Evolutionary conservation across 1,139 yeast species (phyloP), one percentile per base, ranked within the genome.

Genomic region (Pichiaceae sp.): DNA sequence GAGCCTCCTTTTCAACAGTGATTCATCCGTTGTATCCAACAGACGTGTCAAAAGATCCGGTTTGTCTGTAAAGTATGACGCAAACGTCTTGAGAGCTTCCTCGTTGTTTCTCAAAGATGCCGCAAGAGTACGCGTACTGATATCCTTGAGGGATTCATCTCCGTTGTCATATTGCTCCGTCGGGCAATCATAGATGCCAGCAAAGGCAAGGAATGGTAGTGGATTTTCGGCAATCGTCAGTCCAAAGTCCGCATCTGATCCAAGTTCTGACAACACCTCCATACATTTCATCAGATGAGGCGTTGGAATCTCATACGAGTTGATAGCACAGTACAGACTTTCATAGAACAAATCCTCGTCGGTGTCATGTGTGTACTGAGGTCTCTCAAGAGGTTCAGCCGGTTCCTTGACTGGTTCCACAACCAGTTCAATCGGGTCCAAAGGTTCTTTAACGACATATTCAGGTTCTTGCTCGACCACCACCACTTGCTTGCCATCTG

Each of bases 91-190:
- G 12, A 76, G 59, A 0, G 95, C 89, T 2, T 70, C 72, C 0
- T 78, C 78, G 51, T 86, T 86, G 53, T 86, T 86, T 49, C 95
- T 68, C 37, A 85, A 62, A 3, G 79, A 57, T 7, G 79, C 64
- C 0, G 75, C 72, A 46, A 79, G 62, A 32, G 77, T 62, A 45
- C 81, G 59, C 30, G 70, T 65, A 1, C 68, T 48, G 35, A 66
- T 50, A 41, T 79, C 85, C 36, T 60, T 61, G 9, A 17, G 12
- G 8, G 20, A 7, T 9, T 11, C 28, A 5, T 17, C 18, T 9
- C 31, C 31, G 8, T n/a, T 29, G 11, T 7, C 7, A 8, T 14
- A 27, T 14, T 14, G 8, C n/a, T 7, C 31, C 6, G 16, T 32
- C 4, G 39, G 40, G 3, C 40, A 32, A 3, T 41, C 44, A 20